Evolutionary conservation across 805 yeast genomes (phyloP), one percentile per base, ranked within the genome.

Genomic region (Suhomyces pyralidae): DNA sequence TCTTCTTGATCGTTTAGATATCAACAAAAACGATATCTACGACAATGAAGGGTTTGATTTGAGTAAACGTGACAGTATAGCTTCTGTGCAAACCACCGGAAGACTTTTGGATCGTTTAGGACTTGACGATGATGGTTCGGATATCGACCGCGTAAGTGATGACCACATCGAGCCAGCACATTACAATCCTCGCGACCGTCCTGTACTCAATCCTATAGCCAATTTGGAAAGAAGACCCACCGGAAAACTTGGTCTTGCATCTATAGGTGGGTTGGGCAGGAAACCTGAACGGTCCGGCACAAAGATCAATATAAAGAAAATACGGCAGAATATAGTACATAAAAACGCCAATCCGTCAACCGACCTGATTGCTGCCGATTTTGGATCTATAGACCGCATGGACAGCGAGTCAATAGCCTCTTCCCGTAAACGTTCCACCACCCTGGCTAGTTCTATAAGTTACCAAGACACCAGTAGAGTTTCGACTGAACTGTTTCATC

Each of bases 1-100:
- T 43, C 63, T 76, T 28, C 61, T 76, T 10, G 80, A 76, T 55
- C 63, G 77, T 5, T 57, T 73, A 45, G 71, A 64, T 6, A 58
- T 71, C 17, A 73, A 69, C 28, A 61, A 59, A 15, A 64, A 57
- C 32, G 70, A 63, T 42, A 48, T 61, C 45, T 56, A 56, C 36
- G 58, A 59, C 43, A 54, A 48, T n/a, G 60, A 55, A 7, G 52
- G 25, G 19, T 51, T 42, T 51, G 56, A 56, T 25, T 32, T 50
- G 17, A 46, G 49, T 36, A 54, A 55, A 24, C 55, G 67, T 14
- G 55, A 59, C 49, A 62, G 65, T 43, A 50, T 58, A 38, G 46
- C 55, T 10, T 67, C 70, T n/a, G 60, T 68, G 14, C 64, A 64
- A 32, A 61, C 72, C 24, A 63, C 67, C 9, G 73, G 71, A 3